Evolutionary conservation across 805 yeast species (phyloP).

Genomic region (Hyphopichia homilentoma): DNA sequence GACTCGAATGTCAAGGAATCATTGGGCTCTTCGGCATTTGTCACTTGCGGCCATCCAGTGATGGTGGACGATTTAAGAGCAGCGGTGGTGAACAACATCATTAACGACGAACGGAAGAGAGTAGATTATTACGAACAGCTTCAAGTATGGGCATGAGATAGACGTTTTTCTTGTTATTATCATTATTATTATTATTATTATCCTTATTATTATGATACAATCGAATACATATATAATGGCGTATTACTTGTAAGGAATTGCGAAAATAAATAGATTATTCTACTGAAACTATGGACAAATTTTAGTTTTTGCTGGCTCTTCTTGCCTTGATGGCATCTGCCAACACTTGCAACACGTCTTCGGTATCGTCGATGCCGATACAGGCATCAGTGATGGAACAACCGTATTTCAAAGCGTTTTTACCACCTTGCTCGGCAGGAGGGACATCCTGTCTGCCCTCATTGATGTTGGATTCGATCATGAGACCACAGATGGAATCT

Average conservation of each 20-base stretch:
- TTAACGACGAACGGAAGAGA: constrained; percentile 33
- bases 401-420: constrained; percentile 75
- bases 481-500: constrained; percentile 78
- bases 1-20: constrained; percentile 25
- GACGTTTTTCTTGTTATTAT: too few species aligned
- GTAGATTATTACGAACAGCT: constrained; percentile 72
- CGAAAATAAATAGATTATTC: too few species aligned
- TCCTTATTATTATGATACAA: too few species aligned
- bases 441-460: constrained; percentile 95
- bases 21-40: constrained; percentile 32
- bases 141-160: constrained; percentile 54
- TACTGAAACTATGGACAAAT: neutral
- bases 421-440: constrained; percentile 62
- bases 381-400: constrained; percentile 98
- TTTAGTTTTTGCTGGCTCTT: constrained; percentile 36
- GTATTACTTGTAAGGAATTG: too few species aligned
- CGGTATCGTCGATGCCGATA: constrained; percentile 87
- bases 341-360: constrained; percentile 60
- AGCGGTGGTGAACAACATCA: constrained; percentile 38
- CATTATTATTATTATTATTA: too few species aligned
- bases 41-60: constrained; percentile 29
- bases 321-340: constrained; percentile 79
- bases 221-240: too few species aligned
- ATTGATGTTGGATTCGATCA: constrained; percentile 90
- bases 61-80: constrained; percentile 31